Evolutionary conservation across 106 monocot species (phyloP).

Genomic region (Ottelia alismoides): DNA sequence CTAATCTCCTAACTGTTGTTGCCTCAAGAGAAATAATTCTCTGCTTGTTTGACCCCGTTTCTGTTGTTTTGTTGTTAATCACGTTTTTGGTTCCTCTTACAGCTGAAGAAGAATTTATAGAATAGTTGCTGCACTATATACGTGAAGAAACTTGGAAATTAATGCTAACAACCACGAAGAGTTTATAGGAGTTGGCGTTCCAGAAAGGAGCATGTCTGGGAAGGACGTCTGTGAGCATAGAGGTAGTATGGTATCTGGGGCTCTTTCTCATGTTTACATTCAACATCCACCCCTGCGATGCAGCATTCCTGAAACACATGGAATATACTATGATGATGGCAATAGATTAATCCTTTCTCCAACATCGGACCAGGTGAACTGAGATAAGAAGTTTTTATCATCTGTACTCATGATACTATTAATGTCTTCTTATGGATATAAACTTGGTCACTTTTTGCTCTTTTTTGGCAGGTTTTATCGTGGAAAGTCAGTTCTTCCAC

Average conservation of each 20-base stretch:
- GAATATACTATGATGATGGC: slow-evolving; percentile 94
- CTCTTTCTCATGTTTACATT: slow-evolving; percentile 90
- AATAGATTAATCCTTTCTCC: slow-evolving; percentile 89
- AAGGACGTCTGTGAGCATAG: slow-evolving; percentile 7
- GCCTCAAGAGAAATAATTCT: no score
- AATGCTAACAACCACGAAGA: background rate
- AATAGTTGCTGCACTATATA: background rate
- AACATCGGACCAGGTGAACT: slow-evolving; percentile 79
- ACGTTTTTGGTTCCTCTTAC: background rate
- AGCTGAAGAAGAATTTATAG: background rate
- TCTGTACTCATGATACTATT: no score
- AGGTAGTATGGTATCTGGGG: slow-evolving; percentile 42
- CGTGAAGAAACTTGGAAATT: background rate
- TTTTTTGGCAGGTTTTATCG: slow-evolving; percentile 62
- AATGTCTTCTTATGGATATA: no score
- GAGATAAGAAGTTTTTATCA: no score
- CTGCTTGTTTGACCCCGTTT: no score
- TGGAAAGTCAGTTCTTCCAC: slow-evolving; percentile 63
- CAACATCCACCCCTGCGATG: slow-evolving; percentile 85
- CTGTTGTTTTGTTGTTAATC: background rate
- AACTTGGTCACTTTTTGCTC: slow-evolving; percentile 1
- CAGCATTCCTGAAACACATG: slow-evolving; percentile 80
- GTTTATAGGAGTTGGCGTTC: background rate
- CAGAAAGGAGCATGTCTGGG: slow-evolving; percentile 1
- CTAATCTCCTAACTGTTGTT: no score